Conservation (phyloP, 2,329 filamentous ascomycete species). For the Beauveria rudraprayagi region DNA sequence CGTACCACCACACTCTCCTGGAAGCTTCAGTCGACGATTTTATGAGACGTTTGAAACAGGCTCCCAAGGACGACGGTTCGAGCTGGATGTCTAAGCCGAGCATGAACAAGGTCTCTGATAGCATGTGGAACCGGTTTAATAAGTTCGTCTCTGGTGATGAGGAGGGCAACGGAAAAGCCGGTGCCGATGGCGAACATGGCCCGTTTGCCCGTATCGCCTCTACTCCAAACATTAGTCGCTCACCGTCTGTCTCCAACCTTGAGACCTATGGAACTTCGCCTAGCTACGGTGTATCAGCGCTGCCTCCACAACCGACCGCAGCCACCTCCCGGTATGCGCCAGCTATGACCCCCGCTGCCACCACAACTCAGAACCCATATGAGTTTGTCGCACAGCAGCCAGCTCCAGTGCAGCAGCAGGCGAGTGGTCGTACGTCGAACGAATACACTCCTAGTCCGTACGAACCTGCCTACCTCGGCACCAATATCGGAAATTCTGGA, state of each 20-base stretch:
- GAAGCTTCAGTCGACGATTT: conserved; percentile 76
- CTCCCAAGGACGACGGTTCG: conserved; percentile 69
- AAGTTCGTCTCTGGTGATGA: conserved; percentile 95
- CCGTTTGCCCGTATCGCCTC: conserved; percentile 76
- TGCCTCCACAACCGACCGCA: conserved; percentile 25
- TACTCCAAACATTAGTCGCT: conserved; percentile 66
- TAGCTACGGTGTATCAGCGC: conserved; percentile 21
- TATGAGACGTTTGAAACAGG: conserved; percentile 71
- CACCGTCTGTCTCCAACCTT: conserved; percentile 60
- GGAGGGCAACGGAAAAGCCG: conserved; percentile 52
- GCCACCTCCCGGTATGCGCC: conserved; percentile 46
- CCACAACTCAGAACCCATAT: conserved; percentile 16
- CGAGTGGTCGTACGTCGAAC: conserved; percentile 21
- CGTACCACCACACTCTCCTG: conserved; percentile 73
- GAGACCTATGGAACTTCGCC: conserved; percentile 62
- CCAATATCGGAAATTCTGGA: not conserved
- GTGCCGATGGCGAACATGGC: conserved; percentile 55
- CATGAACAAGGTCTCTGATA: conserved; percentile 91
- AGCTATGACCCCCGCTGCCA: conserved; percentile 19
- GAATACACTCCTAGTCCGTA: conserved; percentile 28
- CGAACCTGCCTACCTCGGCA: conserved; percentile 24
- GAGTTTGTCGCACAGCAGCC: conserved; percentile 13
- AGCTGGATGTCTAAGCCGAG: conserved; percentile 94
- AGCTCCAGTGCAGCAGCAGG: conserved; percentile 10
- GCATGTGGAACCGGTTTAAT: conserved; percentile 87